Conservation (phyloP, 2,329 filamentous ascomycete species). For the Cordyceps pruinosa region DNA sequence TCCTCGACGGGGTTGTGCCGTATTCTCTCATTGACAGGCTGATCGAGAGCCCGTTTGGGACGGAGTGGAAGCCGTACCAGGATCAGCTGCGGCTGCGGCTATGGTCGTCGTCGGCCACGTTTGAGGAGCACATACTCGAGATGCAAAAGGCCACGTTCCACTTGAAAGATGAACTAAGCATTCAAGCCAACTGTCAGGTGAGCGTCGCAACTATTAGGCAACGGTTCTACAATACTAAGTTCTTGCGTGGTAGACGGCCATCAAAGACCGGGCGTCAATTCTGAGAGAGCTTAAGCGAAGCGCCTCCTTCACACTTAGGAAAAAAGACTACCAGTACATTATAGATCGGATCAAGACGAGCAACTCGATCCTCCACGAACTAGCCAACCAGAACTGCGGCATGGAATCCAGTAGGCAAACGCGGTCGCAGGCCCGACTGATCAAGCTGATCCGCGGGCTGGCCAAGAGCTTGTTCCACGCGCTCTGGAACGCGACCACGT, state of each 20-base stretch:
- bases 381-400: background rate
- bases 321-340: background rate
- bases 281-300: background rate
- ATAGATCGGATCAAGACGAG: background rate
- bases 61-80: background rate
- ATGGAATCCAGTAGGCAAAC: background rate
- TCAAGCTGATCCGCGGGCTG: background rate
- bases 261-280: background rate
- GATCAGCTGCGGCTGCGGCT: background rate
- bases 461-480: background rate
- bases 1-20: conserved; percentile 7
- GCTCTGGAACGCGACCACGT: background rate
- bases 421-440: background rate
- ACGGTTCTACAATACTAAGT: background rate
- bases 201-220: background rate
- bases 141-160: background rate
- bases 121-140: background rate
- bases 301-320: background rate
- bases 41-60: conserved; percentile 11
- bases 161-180: background rate
- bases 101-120: background rate
- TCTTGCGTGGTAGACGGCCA: background rate
- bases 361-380: background rate
- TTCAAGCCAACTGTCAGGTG: background rate
- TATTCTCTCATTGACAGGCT: background rate